Conservation (phyloP, 371 early-diverging fungal genomes). For the Mortierella sp. region DNA sequence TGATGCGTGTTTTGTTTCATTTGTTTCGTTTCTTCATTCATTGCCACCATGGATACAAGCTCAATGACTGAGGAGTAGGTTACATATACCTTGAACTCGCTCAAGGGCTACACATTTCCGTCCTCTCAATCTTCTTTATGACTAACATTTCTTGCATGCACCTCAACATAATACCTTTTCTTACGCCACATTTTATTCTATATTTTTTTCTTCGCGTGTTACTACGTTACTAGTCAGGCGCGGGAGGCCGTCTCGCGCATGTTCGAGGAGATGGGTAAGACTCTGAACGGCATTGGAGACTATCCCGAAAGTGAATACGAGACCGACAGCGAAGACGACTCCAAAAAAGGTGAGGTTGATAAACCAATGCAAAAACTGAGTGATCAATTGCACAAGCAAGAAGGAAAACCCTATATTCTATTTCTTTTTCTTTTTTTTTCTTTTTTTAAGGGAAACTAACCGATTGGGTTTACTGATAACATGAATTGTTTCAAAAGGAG, state of each 20-base stretch:
- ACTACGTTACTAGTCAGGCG: constrained; percentile 25
- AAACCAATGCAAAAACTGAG: background rate
- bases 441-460: background rate
- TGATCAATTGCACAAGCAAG: background rate
- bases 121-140: background rate
- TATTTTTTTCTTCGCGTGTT: background rate
- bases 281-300: constrained; percentile 30
- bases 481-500: background rate
- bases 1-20: background rate
- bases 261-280: constrained; percentile 35
- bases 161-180: background rate
- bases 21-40: background rate
- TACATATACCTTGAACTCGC: background rate
- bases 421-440: no score
- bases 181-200: background rate
- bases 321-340: constrained; percentile 13
- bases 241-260: constrained; percentile 41
- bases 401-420: background rate
- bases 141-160: no score
- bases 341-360: background rate
- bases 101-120: background rate
- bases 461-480: background rate
- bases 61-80: constrained; percentile 36
- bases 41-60: constrained; percentile 20
- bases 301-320: constrained; percentile 32